A percentile compares a stretch with the other conserved stretches of the same genome.
Conservation (phyloP, 805 yeast species). For the Candida stauntonica region DNA sequence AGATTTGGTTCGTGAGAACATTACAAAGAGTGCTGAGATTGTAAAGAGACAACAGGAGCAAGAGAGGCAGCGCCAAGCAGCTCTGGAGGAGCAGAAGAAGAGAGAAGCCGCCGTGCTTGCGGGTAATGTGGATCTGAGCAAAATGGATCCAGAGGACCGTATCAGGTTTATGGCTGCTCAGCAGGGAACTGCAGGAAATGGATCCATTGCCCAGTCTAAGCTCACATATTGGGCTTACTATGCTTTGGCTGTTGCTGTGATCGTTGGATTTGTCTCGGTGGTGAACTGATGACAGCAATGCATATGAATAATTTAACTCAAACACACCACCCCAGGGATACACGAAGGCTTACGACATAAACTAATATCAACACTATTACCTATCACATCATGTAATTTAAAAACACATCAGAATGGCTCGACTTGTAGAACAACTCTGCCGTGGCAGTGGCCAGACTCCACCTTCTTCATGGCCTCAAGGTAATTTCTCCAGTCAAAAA, state of each 20-base stretch:
- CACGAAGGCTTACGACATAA: too few species aligned
- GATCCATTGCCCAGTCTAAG: constrained; percentile 2
- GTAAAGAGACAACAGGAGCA: constrained; percentile 15
- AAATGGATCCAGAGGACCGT: constrained; percentile 57
- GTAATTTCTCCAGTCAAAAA: constrained; percentile 50
- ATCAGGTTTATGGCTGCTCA: constrained; percentile 39
- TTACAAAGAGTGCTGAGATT: constrained; percentile 23
- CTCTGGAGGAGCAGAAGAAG: constrained; percentile 23
- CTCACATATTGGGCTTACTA: constrained; percentile 25
- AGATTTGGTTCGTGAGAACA: constrained; percentile 45
- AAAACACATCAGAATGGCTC: constrained; percentile 32
- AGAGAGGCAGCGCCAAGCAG: constrained; percentile 1
- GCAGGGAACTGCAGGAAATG: constrained; percentile 3
- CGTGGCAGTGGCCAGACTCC: constrained; percentile 50
- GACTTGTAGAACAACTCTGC: constrained; percentile 59
- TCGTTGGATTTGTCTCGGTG: constrained; percentile 22
- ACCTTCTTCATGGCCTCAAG: constrained; percentile 51
- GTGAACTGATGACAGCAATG: constrained; percentile 7
- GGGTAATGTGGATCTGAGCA: constrained; percentile 31
- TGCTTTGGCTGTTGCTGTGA: constrained; percentile 32
- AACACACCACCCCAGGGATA: too few species aligned
- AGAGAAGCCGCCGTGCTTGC: constrained; percentile 26
- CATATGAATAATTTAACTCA: too few species aligned
- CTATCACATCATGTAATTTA: too few species aligned
- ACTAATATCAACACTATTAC: too few species aligned